Base-by-base conservation (phyloP, 805 yeast species). In the Kodamaea laetipori region DNA sequence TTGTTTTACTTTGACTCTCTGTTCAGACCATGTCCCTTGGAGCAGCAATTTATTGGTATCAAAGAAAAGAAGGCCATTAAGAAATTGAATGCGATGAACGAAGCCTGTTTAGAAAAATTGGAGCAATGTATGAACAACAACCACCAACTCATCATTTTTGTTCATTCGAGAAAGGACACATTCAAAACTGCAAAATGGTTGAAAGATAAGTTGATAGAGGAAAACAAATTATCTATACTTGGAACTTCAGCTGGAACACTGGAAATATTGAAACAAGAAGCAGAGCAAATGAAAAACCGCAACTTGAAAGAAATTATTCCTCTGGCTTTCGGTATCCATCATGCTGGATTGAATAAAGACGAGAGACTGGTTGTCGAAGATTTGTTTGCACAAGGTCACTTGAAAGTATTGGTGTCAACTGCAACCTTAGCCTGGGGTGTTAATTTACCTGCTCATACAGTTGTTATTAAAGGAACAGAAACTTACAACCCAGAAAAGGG, bases 341-440 rank as follows among this genome's bases (percentile, higher is more conserved):
- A 90, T 73, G 97, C 97, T 27, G 97, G 97, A 26, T 70, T 90
- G 51, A 67, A 79, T 12, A 78, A 80, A 50, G 71, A 70, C 5
- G 97, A 90, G 60, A 75, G 97, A 59, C 74, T 84, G 1, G 74
- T 81, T 3, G 81, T 90, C 0, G 97, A 90, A 62, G 95, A 88
- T 57, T 66, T 88, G 31, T 90, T 90, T 68, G 94, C 95, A 1
- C 94, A 84, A 51, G 96, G 96, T 2, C 81, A 86, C 47, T 66
- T 88, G n/a, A 85, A 82, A 53, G 86, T 90, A 0, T 69, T 90
- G 44, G 90, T 90, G 1, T 88, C 95, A 0, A 90, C 97, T 2
- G 95, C 97, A 0, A 90, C 97, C 0, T 75, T 90, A 47, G 97
- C 97, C 0, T 90, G 97, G 97, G 97, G 97, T 75, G 97, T 90